phyloP scores from a whole-genome alignment of 2,329 filamentous ascomycete genomes.

The Pyrenophora teres region DNA sequence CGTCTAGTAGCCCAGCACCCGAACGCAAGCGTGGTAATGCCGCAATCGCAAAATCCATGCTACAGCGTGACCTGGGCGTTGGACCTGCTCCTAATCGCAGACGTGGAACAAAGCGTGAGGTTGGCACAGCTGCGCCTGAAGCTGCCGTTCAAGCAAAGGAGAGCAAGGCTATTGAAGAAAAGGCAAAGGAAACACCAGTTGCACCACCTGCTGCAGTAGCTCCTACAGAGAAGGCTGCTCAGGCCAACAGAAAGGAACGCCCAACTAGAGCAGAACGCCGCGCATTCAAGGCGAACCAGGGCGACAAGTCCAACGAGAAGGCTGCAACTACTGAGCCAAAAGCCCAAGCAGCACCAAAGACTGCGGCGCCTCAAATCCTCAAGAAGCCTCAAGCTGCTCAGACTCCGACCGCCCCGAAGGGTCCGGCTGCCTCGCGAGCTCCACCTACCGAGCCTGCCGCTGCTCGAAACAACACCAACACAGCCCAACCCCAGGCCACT shows the following conservation, averaged over 20 bases:
- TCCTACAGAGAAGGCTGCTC: constrained; percentile 32
- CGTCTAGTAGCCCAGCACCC: constrained; percentile 46
- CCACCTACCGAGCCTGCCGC: constrained; percentile 38
- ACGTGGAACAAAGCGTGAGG: constrained; percentile 47
- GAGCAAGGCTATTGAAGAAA: constrained; percentile 30
- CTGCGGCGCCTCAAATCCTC: constrained; percentile 44
- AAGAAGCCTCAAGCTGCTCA: constrained; percentile 45
- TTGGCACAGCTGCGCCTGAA: constrained; percentile 29
- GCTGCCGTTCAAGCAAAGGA: constrained; percentile 32
- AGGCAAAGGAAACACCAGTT: constrained; percentile 33
- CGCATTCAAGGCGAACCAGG: constrained; percentile 44
- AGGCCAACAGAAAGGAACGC: constrained; percentile 46
- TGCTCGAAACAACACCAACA: constrained; percentile 22
- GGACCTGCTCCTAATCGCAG: constrained; percentile 50
- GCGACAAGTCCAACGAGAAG: constrained; percentile 42
- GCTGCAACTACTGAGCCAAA: constrained; percentile 28
- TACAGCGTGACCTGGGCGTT: constrained; percentile 66
- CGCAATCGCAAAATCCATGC: constrained; percentile 61
- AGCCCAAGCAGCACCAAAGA: constrained; percentile 30
- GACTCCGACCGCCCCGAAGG: constrained; percentile 34
- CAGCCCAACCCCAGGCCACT: constrained; percentile 23
- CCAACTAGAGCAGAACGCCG: constrained; percentile 47
- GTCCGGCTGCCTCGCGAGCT: constrained; percentile 34
- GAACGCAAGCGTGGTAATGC: constrained; percentile 60
- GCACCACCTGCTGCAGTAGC: constrained; percentile 17